Conservation (phyloP, 257 asterid genomes). For the Solanum pimpinellifolium region DNA sequence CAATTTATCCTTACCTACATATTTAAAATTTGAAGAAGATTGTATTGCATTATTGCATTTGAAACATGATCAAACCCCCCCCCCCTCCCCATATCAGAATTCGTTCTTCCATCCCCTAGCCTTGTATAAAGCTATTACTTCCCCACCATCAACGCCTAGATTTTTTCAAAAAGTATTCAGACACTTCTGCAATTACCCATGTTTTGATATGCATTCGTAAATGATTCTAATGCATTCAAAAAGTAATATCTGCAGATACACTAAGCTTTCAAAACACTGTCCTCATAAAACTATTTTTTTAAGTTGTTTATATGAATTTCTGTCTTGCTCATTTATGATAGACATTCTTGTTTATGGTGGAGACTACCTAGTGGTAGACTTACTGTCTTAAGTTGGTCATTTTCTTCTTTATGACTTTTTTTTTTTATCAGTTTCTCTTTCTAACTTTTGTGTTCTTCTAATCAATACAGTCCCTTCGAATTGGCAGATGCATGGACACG, state of each 20-base stretch:
- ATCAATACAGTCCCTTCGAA: conserved; percentile 84
- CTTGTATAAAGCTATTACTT: not conserved
- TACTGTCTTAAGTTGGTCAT: not conserved
- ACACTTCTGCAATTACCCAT: not conserved
- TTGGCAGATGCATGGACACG: conserved; percentile 99
- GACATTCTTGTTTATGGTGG: not conserved
- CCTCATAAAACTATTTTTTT: not conserved
- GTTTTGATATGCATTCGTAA: not conserved
- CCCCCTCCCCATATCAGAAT: not conserved
- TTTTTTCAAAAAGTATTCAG: not conserved
- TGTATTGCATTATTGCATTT: not conserved
- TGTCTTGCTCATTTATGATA: not conserved
- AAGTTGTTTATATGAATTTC: not conserved
- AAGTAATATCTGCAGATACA: not conserved
- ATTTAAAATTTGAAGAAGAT: not conserved
- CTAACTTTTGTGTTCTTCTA: conserved; percentile 4
- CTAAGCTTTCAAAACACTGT: not conserved
- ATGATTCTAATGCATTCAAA: not conserved
- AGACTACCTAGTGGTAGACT: not conserved
- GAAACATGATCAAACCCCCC: not conserved
- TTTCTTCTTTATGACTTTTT: not conserved
- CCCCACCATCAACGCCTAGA: not conserved
- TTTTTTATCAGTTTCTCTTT: not conserved
- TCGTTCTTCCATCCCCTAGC: not conserved
- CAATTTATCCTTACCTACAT: not conserved